Evolutionary conservation across 2,329 filamentous ascomycete genomes (phyloP).

Genomic region (Cercospora zeae-maydis): DNA sequence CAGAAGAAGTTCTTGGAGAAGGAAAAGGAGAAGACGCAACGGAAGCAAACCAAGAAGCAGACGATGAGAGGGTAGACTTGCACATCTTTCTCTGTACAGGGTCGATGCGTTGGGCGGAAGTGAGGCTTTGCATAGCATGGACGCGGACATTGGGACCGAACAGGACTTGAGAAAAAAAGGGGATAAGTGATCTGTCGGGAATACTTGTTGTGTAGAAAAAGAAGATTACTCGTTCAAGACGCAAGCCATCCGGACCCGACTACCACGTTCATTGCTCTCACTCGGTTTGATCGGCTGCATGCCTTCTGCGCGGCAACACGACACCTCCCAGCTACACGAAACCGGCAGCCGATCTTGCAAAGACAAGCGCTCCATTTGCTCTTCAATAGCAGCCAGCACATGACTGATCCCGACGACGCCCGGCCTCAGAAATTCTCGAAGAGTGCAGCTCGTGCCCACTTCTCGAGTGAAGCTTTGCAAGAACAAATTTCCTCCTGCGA

Average conservation of each 20-base stretch:
- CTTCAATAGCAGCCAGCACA: too few relatives aligned
- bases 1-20: conserved; percentile 63
- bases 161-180: background rate
- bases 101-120: background rate
- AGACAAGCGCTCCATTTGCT: too few relatives aligned
- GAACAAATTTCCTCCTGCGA: background rate
- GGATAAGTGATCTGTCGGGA: background rate
- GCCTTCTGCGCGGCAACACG: background rate
- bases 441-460: background rate
- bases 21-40: conserved; percentile 73
- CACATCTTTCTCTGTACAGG: background rate
- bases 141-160: background rate
- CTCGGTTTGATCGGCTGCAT: background rate
- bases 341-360: too few relatives aligned
- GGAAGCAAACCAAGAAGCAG: conserved; percentile 61
- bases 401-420: too few relatives aligned
- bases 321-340: background rate
- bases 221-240: background rate
- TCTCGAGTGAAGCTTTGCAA: background rate
- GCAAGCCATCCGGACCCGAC: background rate
- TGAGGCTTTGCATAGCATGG: background rate
- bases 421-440: too few relatives aligned
- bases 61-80: conserved; percentile 33
- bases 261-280: background rate
- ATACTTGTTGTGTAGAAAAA: background rate